Percentiles rank a stretch among this genome's conserved stretches.
phyloP scores from a whole-genome alignment of 805 yeast genomes.

The Sugiyamaella americana region DNA sequence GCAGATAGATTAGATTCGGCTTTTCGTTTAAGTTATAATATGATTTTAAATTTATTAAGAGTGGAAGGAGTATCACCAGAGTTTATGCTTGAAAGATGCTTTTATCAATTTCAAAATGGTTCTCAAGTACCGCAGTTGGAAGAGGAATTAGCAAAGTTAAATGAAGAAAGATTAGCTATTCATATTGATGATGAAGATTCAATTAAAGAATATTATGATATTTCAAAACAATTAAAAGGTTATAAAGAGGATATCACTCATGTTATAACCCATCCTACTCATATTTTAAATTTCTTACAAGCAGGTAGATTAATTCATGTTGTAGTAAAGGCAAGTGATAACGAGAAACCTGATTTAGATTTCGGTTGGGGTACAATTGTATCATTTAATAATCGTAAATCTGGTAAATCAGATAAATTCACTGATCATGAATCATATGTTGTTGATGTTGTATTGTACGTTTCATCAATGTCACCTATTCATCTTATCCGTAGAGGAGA shows the following conservation, averaged over 20 bases:
- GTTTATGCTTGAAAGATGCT: constrained; percentile 90
- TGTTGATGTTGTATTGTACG: constrained; percentile 80
- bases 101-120: constrained; percentile 91
- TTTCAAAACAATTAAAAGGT: constrained; percentile 60
- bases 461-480: constrained; percentile 62
- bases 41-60: constrained; percentile 88
- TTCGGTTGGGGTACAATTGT: constrained; percentile 98
- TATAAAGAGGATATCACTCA: constrained; percentile 74
- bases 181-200: constrained; percentile 66
- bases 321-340: constrained; percentile 35
- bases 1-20: constrained; percentile 98
- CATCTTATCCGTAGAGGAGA: constrained; percentile 70
- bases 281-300: constrained; percentile 75
- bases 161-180: constrained; percentile 41
- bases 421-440: constrained; percentile 87
- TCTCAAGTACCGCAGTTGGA: constrained; percentile 85
- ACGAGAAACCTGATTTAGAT: constrained; percentile 38
- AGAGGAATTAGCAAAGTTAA: constrained; percentile 41
- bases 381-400: constrained; percentile 60
- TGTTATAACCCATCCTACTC: constrained; percentile 86
- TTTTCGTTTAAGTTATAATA: constrained; percentile 93
- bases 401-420: constrained; percentile 34
- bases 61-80: constrained; percentile 99
- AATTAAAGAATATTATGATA: constrained; percentile 76
- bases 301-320: constrained; percentile 81